phyloP scores from a whole-genome alignment of 2,329 filamentous ascomycete species.

The Botrytis paeoniae region DNA sequence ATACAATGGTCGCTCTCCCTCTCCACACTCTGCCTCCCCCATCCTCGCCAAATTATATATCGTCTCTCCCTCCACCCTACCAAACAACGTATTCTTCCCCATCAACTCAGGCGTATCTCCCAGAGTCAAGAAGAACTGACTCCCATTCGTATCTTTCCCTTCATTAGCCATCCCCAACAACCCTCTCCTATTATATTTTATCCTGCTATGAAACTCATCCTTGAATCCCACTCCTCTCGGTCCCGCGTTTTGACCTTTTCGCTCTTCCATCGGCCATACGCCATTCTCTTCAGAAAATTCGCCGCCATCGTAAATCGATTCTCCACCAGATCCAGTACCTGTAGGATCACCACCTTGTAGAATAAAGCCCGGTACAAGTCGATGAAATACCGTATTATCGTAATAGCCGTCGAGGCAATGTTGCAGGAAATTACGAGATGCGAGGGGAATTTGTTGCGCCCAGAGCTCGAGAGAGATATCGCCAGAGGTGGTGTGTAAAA shows the following conservation, averaged over 20 bases:
- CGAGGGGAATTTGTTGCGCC: constrained; percentile 87
- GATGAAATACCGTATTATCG: constrained; percentile 89
- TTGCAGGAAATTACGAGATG: constrained; percentile 93
- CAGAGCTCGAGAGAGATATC: constrained; percentile 91
- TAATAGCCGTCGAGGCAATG: constrained; percentile 95
- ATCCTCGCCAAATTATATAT: constrained; percentile 96
- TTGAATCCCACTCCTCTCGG: constrained; percentile 59
- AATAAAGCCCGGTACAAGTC: constrained; percentile 86
- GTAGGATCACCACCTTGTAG: constrained; percentile 94
- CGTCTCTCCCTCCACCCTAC: constrained; percentile 85
- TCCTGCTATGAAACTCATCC: constrained; percentile 87
- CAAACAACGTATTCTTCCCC: constrained; percentile 90
- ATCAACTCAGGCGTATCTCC: constrained; percentile 81
- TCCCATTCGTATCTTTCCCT: constrained; percentile 78
- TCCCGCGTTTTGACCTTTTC: constrained; percentile 59
- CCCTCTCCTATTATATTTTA: constrained; percentile 90
- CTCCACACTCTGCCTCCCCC: constrained; percentile 80
- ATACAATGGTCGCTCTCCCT: constrained; percentile 82
- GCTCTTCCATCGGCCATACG: constrained; percentile 58
- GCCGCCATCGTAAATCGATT: constrained; percentile 86
- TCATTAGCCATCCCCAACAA: constrained; percentile 96
- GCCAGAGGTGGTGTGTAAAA: constrained; percentile 85
- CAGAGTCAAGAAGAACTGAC: constrained; percentile 95
- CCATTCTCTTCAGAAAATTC: constrained; percentile 50
- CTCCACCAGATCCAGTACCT: constrained; percentile 85